Percentiles rank a stretch among this genome's conserved stretches.
Conservation (phyloP, 164 flowering plant genomes). For the Euptelea pleiosperma region DNA sequence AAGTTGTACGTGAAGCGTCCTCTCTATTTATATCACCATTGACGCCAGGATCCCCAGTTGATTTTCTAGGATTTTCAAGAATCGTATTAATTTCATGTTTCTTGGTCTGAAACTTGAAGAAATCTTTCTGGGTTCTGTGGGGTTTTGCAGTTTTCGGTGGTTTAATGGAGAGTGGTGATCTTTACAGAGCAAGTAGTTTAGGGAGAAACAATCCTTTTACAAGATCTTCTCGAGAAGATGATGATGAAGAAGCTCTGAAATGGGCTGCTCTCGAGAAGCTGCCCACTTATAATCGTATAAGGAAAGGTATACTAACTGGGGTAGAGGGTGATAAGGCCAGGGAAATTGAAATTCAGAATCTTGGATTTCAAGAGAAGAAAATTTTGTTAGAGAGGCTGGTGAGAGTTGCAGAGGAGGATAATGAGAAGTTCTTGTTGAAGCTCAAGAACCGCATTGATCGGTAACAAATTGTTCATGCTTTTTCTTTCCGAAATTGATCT, state of each 20-base stretch:
- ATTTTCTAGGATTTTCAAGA: too few relatives aligned
- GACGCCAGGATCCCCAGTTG: too few relatives aligned
- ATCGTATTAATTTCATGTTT: background rate
- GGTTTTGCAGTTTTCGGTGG: background rate
- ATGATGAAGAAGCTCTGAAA: slow-evolving; percentile 49
- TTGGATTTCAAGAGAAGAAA: slow-evolving; percentile 39
- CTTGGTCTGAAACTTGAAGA: background rate
- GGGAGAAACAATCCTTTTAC: slow-evolving; percentile 30
- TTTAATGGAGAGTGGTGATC: slow-evolving; percentile 23
- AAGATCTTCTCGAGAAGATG: slow-evolving; percentile 32
- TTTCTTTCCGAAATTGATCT: too few relatives aligned
- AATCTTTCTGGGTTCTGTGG: background rate
- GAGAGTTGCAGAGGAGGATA: slow-evolving; percentile 56
- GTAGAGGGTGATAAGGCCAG: slow-evolving; percentile 17
- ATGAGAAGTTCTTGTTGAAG: slow-evolving; percentile 63
- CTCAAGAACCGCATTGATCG: slow-evolving; percentile 46
- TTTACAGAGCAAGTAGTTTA: slow-evolving; percentile 23
- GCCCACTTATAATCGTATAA: slow-evolving; percentile 41
- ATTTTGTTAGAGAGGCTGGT: slow-evolving; percentile 52
- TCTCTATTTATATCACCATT: too few relatives aligned
- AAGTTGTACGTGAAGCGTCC: too few relatives aligned
- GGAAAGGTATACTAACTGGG: slow-evolving; percentile 35
- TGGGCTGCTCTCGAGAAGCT: slow-evolving; percentile 57
- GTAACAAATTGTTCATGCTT: too few relatives aligned
- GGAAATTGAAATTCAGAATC: slow-evolving; percentile 36